Evolutionary conservation across 805 yeast genomes (phyloP), one percentile per base, ranked within the genome.

Genomic region (Candida ulmi): DNA sequence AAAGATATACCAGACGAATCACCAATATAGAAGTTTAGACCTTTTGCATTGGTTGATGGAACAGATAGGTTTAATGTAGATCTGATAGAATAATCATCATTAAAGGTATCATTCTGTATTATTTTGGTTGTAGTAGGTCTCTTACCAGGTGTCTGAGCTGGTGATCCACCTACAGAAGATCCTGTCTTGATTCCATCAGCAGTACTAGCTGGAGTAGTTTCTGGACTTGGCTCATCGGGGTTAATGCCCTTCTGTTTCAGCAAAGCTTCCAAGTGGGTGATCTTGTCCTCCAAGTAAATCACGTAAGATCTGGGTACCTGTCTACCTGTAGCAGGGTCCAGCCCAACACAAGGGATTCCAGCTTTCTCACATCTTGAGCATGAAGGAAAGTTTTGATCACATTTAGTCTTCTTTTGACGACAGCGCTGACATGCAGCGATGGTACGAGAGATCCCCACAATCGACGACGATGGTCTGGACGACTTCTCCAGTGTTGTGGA

Each of bases 391-490:
- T 65, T 69, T 43, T 80, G 68, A n/a, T 77, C 73, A 55, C 86
- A 80, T 47, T 76, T 77, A 43, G 78, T 71, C 58, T 79, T 80
- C 56, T 75, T 77, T 51, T 77, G 55, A 15, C 95, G 73, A 52
- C 96, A 88, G 40, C 96, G 65, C 51, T 83, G 83, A 56, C 96
- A 88, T 1, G 95, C 95, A 0, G 87, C 74, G n/a, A 83, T 80
- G 0, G 87, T 69, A 38, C 88, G 64, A 3, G 87, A 70, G 17
- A 78, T 68, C 4, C 75, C 73, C 15, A 68, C 54, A 27, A 60
- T 53, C 6, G 50, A 44, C 7, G 52, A 43, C 2, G 53, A 47
- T 1, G 54, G 45, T 17, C 50, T 28, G 17, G 34, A 16, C 8
- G 34, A 19, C 19, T 18, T 31, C 12, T 18, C 17, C 8, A 31